phyloP scores from a whole-genome alignment of 805 yeast genomes.

The Torulaspora indica region DNA sequence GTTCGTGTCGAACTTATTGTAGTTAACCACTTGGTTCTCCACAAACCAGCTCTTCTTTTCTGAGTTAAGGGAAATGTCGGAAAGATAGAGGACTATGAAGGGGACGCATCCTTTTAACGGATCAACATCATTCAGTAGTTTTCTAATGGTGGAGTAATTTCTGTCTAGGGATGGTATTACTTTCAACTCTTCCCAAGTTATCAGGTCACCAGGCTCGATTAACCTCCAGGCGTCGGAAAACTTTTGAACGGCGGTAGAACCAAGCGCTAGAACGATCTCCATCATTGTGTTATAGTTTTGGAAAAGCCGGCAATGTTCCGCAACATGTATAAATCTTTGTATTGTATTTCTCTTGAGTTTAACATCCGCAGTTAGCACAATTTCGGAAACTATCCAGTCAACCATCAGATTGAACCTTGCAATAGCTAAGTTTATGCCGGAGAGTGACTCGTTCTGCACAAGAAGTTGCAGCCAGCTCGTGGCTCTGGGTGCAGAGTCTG shows the following conservation, averaged over 20 bases:
- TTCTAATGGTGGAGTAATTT: conserved; percentile 65
- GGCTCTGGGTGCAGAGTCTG: conserved; percentile 57
- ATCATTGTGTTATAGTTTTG: conserved; percentile 85
- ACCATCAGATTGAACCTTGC: conserved; percentile 84
- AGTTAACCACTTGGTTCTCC: conserved; percentile 52
- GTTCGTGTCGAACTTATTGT: conserved; percentile 69
- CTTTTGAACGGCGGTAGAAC: conserved; percentile 56
- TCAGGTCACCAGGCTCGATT: conserved; percentile 66
- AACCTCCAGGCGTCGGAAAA: conserved; percentile 69
- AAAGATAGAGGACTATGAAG: conserved; percentile 77
- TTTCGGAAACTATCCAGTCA: conserved; percentile 88
- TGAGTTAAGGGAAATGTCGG: conserved; percentile 71
- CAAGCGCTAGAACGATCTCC: conserved; percentile 80
- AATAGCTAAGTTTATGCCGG: conserved; percentile 80
- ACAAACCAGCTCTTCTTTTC: conserved; percentile 37
- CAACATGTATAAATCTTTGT: conserved; percentile 84
- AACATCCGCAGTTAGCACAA: conserved; percentile 60
- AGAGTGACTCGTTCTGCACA: conserved; percentile 48
- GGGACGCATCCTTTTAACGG: conserved; percentile 80
- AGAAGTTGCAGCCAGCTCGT: conserved; percentile 81
- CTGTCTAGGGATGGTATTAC: conserved; percentile 66
- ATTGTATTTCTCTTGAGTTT: conserved; percentile 62
- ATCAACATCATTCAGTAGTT: conserved; percentile 45
- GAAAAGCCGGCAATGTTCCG: conserved; percentile 60
- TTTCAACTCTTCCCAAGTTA: conserved; percentile 63